A percentile compares a stretch with the other conserved stretches of the same genome.
Conservation (phyloP, 2,329 filamentous ascomycete genomes). For the Huntiella moniliformis region DNA sequence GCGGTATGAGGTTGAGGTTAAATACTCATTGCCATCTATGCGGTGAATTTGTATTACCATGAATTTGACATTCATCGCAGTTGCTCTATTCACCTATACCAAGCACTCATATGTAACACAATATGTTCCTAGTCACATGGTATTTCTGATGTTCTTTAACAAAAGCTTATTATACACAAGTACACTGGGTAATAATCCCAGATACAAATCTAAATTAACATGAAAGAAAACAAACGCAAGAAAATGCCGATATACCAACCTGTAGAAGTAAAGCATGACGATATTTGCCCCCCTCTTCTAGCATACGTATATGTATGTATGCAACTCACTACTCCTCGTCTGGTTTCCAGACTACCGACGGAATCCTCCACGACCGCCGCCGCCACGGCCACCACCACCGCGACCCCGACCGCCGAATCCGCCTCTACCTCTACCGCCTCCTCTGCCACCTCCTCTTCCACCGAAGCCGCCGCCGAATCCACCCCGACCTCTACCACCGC, state of each 20-base stretch:
- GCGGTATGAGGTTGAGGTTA: too few relatives aligned
- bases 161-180: too few relatives aligned
- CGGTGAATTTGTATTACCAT: neutral
- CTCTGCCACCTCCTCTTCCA: conserved; percentile 3
- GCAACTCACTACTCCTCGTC: neutral
- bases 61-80: neutral
- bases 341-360: conserved; percentile 1
- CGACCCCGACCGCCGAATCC: conserved; percentile 1
- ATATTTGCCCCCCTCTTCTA: neutral
- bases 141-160: too few relatives aligned
- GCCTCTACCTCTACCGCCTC: conserved; percentile 2
- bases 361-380: conserved; percentile 5
- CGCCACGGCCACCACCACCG: conserved; percentile 3
- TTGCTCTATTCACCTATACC: neutral
- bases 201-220: neutral
- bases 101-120: too few relatives aligned
- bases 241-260: neutral
- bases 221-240: neutral
- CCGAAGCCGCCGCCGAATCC: conserved; percentile 6
- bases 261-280: neutral
- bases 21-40: too few relatives aligned
- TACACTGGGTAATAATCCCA: neutral
- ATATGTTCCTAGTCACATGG: too few relatives aligned
- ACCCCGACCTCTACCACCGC: conserved; percentile 1
- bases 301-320: neutral